phyloP scores from a whole-genome alignment of 2,329 filamentous ascomycete genomes.

The Proliferodiscus dingleyae region DNA sequence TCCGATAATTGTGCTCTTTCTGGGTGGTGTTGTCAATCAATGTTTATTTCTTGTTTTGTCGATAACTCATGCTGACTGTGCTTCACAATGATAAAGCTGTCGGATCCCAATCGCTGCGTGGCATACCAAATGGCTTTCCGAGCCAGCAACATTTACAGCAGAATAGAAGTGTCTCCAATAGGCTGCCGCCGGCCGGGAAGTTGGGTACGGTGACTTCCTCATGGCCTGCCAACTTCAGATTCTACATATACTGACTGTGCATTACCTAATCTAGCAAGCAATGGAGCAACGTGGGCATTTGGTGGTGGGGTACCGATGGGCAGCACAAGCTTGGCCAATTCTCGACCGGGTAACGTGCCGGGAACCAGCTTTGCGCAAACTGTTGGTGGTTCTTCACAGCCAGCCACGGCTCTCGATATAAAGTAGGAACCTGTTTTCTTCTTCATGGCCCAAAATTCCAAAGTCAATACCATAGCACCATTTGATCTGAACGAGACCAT shows the following conservation, averaged over 20 bases:
- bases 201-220: constrained; percentile 45
- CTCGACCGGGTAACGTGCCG: constrained; percentile 49
- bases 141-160: constrained; percentile 53
- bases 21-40: too few species aligned
- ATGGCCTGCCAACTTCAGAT: not conserved
- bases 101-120: constrained; percentile 57
- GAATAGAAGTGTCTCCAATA: constrained; percentile 50
- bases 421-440: constrained; percentile 48
- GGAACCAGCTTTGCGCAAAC: constrained; percentile 64
- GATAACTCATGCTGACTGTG: constrained; percentile 22
- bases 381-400: constrained; percentile 54
- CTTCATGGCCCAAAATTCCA: not conserved
- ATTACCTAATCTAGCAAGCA: constrained; percentile 30
- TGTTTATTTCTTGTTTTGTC: too few species aligned
- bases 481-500: too few species aligned
- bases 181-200: constrained; percentile 62
- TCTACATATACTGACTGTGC: constrained; percentile 21
- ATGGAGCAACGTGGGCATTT: constrained; percentile 53
- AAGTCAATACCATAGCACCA: too few species aligned
- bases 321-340: constrained; percentile 47
- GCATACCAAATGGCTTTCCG: constrained; percentile 56
- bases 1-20: too few species aligned
- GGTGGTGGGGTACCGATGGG: constrained; percentile 58
- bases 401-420: constrained; percentile 56
- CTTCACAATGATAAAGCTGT: constrained; percentile 29